Evolutionary conservation across 768 basidiomycete genomes (phyloP).

Genomic region (Leccinum rimulosum): DNA sequence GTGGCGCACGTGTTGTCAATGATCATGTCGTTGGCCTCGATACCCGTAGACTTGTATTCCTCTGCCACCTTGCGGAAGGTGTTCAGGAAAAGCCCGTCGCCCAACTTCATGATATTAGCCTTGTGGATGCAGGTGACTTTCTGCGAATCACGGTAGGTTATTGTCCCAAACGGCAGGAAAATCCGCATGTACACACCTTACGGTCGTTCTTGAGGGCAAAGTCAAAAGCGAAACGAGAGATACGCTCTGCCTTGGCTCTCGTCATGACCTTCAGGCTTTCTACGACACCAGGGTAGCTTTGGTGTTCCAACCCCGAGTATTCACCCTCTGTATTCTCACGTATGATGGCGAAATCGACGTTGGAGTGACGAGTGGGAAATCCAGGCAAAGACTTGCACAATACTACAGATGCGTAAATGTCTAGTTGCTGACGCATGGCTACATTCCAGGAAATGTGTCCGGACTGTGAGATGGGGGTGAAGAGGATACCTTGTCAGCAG

Average conservation of each 20-base stretch:
- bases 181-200: slow-evolving; percentile 56
- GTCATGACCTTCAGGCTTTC: slow-evolving; percentile 98
- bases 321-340: slow-evolving; percentile 99
- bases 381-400: slow-evolving; percentile 98
- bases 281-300: slow-evolving; percentile 97
- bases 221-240: slow-evolving; percentile 96
- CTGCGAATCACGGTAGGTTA: slow-evolving; percentile 38
- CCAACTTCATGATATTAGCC: slow-evolving; percentile 99
- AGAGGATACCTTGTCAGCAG: slow-evolving; percentile 77
- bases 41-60: slow-evolving; percentile 91
- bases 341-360: slow-evolving; percentile 99
- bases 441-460: slow-evolving; percentile 99
- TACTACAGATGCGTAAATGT: slow-evolving; percentile 98
- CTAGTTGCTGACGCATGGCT: slow-evolving; percentile 98
- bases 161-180: background rate
- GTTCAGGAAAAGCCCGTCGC: slow-evolving; percentile 97
- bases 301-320: slow-evolving; percentile 98
- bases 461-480: slow-evolving; percentile 93
- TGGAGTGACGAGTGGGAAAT: slow-evolving; percentile 90
- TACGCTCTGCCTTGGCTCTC: slow-evolving; percentile 91
- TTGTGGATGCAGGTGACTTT: slow-evolving; percentile 99
- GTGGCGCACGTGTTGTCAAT: slow-evolving; percentile 89
- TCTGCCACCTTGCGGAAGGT: slow-evolving; percentile 96
- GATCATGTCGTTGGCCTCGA: slow-evolving; percentile 96
- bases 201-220: slow-evolving; percentile 98